These are phyloP conservation scores for Cenococcum geophilum DNA, from an alignment of 495 filamentous ascomycete genomes.

Conservation along the genomic window DNA sequence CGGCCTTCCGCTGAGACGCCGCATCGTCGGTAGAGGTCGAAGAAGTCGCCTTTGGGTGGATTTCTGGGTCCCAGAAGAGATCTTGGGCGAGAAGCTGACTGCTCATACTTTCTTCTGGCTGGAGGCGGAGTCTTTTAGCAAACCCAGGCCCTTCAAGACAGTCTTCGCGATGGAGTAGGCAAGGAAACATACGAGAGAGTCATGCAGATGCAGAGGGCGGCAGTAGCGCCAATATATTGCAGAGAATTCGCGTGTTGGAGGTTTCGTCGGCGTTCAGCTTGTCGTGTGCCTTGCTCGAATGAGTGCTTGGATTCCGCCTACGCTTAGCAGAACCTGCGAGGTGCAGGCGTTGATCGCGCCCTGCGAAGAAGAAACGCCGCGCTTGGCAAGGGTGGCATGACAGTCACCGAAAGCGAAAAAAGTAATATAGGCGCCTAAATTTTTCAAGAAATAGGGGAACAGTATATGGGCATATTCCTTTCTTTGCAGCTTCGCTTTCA, in stretches of 20 bases:
- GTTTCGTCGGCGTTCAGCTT: background rate
- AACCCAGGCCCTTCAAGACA: conserved; percentile 28
- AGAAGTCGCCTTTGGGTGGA: conserved; percentile 10
- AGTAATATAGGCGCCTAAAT: background rate
- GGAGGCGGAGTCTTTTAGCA: conserved; percentile 21
- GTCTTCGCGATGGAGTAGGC: conserved; percentile 28
- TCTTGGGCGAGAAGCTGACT: conserved; percentile 7
- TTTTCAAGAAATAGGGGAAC: no score
- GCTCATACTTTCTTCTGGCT: conserved; percentile 27
- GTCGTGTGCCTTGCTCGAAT: conserved; percentile 6
- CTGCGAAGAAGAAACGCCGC: background rate
- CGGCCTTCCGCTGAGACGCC: background rate
- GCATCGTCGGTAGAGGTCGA: conserved; percentile 5
- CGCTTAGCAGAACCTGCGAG: background rate
- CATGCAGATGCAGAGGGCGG: conserved; percentile 19
- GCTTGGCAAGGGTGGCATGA: background rate
- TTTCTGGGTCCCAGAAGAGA: conserved; percentile 18
- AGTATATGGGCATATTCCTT: no score
- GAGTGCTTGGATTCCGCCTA: no score
- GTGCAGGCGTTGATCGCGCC: background rate
- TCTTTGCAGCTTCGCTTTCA: background rate
- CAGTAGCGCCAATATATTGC: conserved; percentile 2
- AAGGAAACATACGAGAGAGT: conserved; percentile 26
- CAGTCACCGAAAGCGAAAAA: background rate
- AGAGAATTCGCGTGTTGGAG: background rate